A percentile compares a stretch with the other conserved stretches of the same genome.
Evolutionary conservation across 768 basidiomycete genomes (phyloP).

Genomic region (Suillus decipiens): DNA sequence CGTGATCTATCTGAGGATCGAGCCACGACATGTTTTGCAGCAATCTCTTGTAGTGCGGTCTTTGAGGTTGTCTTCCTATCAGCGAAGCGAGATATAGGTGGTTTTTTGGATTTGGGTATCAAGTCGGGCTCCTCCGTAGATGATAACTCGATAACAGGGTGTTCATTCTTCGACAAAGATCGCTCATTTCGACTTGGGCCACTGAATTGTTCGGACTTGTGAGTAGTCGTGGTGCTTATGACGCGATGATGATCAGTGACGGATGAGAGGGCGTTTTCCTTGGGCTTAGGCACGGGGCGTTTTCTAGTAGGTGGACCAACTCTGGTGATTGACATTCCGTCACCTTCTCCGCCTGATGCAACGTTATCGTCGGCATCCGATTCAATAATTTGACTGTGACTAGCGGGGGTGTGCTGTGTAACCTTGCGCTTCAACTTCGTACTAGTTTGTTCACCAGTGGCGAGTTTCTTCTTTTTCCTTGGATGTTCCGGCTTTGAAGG

Average conservation of each 20-base stretch:
- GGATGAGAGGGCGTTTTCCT: constrained; percentile 5
- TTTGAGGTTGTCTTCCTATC: neutral
- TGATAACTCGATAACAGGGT: neutral
- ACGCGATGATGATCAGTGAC: neutral
- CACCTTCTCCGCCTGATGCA: neutral
- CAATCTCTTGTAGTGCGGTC: neutral
- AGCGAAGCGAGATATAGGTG: constrained; percentile 3
- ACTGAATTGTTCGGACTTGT: neutral
- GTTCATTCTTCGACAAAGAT: neutral
- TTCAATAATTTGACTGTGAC: constrained; percentile 8
- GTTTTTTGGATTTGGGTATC: neutral
- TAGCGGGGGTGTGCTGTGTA: neutral
- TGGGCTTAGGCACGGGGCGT: constrained; percentile 17
- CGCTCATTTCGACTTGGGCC: neutral
- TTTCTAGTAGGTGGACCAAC: constrained; percentile 8
- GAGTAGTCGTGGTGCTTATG: neutral
- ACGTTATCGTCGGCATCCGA: constrained; percentile 11
- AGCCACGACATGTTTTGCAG: neutral
- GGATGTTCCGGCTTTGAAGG: neutral
- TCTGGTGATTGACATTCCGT: neutral
- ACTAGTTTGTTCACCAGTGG: neutral
- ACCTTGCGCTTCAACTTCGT: neutral
- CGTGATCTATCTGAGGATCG: neutral
- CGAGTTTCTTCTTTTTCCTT: constrained; percentile 5
- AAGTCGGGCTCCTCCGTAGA: neutral